Conservation (phyloP, 305 asterid species). For the Fraxinus sp. region DNA sequence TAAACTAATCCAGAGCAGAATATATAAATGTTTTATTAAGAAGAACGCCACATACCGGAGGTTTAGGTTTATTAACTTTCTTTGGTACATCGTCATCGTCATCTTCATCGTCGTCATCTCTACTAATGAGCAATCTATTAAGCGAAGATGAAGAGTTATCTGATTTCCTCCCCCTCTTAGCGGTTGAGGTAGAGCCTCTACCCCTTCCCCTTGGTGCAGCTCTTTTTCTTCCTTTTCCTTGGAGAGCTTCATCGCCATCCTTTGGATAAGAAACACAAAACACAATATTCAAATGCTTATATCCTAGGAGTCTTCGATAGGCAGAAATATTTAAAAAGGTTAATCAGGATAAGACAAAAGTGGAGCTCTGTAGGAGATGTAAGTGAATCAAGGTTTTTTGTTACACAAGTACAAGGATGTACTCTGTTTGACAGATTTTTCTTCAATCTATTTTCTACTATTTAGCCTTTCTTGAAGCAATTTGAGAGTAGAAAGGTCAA, state of each 20-base stretch:
- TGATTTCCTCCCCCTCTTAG: conserved; percentile 80
- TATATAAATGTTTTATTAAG: neutral
- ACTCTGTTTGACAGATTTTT: neutral
- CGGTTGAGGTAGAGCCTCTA: conserved; percentile 56
- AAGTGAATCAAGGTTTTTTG: neutral
- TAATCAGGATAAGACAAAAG: neutral
- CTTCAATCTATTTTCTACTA: neutral
- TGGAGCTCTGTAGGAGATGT: neutral
- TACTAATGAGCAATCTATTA: conserved; percentile 58
- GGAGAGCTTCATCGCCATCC: conserved; percentile 59
- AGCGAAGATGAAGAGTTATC: conserved; percentile 74
- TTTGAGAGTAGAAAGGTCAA: neutral
- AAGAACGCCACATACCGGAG: conserved; percentile 60
- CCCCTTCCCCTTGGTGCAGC: conserved; percentile 90
- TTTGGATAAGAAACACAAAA: conserved; percentile 27
- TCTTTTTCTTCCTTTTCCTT: conserved; percentile 75
- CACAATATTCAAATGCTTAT: neutral
- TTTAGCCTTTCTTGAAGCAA: neutral
- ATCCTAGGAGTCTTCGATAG: neutral
- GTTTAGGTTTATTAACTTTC: conserved; percentile 58
- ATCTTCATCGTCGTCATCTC: conserved; percentile 64
- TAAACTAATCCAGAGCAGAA: neutral
- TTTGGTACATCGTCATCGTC: conserved; percentile 59
- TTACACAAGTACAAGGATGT: neutral
- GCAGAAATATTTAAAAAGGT: neutral